These are phyloP conservation scores for Pleurotus platypus DNA, from an alignment of 768 basidiomycete genomes.

Conservation along the genomic window DNA sequence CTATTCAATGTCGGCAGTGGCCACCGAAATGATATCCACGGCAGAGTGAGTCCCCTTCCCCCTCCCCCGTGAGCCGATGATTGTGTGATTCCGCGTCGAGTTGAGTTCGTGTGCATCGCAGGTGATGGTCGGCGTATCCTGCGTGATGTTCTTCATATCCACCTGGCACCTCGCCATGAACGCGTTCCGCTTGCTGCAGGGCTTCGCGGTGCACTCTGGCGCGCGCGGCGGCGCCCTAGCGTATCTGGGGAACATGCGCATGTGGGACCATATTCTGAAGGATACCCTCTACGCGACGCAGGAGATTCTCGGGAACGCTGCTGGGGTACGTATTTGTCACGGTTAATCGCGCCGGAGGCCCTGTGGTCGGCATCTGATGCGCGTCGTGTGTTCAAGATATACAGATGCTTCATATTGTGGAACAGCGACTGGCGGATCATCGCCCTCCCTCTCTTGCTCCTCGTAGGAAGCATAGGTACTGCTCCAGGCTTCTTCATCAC, in stretches of 20 bases:
- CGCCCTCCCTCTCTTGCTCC: conserved; percentile 12
- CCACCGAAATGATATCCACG: conserved; percentile 6
- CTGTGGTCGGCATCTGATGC: neutral
- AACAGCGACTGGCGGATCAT: conserved; percentile 10
- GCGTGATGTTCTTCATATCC: conserved; percentile 17
- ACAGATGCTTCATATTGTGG: conserved; percentile 20
- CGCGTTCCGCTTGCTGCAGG: conserved; percentile 11
- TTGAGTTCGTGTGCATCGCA: neutral
- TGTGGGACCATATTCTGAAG: conserved; percentile 17
- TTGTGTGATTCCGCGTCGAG: neutral
- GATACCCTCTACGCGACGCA: conserved; percentile 14
- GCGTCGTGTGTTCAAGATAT: conserved; percentile 12
- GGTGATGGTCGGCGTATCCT: conserved; percentile 15
- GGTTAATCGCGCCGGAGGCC: neutral
- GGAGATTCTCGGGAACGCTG: conserved; percentile 16
- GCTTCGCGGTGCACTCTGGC: conserved; percentile 8
- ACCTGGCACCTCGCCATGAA: conserved; percentile 16
- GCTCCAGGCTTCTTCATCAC: neutral
- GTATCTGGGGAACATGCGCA: conserved; percentile 11
- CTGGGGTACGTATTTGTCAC: conserved; percentile 8
- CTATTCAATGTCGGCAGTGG: conserved; percentile 6
- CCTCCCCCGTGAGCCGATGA: too few species aligned
- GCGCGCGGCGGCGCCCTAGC: conserved; percentile 12
- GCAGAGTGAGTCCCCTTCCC: neutral
- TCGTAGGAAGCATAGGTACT: conserved; percentile 13